Evolutionary conservation across 495 filamentous ascomycete species (phyloP).

Genomic region (Penicillium salamii): DNA sequence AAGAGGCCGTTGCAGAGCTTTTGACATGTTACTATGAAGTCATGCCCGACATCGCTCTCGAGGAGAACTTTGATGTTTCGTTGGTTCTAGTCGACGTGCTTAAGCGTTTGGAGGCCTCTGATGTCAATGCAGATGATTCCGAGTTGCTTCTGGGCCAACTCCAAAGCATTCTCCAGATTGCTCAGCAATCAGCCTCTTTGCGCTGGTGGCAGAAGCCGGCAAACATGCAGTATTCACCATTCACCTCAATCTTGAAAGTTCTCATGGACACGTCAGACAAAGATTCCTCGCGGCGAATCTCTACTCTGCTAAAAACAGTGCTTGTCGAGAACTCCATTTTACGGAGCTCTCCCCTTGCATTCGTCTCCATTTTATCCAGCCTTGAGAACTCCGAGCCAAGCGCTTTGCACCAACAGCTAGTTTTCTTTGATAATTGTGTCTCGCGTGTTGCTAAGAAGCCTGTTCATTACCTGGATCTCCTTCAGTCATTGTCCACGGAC

Average conservation of each 20-base stretch:
- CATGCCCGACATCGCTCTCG: slow-evolving; percentile 73
- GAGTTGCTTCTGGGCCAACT: slow-evolving; percentile 64
- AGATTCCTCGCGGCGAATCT: slow-evolving; percentile 34
- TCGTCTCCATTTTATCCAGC: slow-evolving; percentile 40
- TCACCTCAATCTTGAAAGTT: slow-evolving; percentile 46
- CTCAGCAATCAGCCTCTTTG: slow-evolving; percentile 72
- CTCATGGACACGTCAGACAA: slow-evolving; percentile 33
- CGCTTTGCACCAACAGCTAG: slow-evolving; percentile 28
- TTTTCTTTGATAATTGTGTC: slow-evolving; percentile 79
- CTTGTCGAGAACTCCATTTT: slow-evolving; percentile 38
- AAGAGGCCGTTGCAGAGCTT: slow-evolving; percentile 72
- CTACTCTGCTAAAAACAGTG: slow-evolving; percentile 30
- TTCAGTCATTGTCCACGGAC: slow-evolving; percentile 35
- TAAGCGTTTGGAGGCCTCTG: slow-evolving; percentile 43
- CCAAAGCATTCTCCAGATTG: slow-evolving; percentile 73
- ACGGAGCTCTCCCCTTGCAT: slow-evolving; percentile 26
- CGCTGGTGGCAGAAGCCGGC: slow-evolving; percentile 75
- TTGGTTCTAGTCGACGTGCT: slow-evolving; percentile 66
- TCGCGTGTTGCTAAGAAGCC: slow-evolving; percentile 65
- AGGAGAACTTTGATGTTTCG: slow-evolving; percentile 84
- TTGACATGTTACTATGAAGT: slow-evolving; percentile 78
- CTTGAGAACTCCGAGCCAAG: slow-evolving; percentile 39
- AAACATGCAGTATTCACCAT: slow-evolving; percentile 47
- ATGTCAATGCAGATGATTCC: slow-evolving; percentile 33
- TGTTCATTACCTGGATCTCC: slow-evolving; percentile 67